A percentile compares a stretch with the other conserved stretches of the same genome.
These are phyloP conservation scores for Capronia epimyces DNA, from an alignment of 2,329 filamentous ascomycete genomes.

Conservation along the genomic window DNA sequence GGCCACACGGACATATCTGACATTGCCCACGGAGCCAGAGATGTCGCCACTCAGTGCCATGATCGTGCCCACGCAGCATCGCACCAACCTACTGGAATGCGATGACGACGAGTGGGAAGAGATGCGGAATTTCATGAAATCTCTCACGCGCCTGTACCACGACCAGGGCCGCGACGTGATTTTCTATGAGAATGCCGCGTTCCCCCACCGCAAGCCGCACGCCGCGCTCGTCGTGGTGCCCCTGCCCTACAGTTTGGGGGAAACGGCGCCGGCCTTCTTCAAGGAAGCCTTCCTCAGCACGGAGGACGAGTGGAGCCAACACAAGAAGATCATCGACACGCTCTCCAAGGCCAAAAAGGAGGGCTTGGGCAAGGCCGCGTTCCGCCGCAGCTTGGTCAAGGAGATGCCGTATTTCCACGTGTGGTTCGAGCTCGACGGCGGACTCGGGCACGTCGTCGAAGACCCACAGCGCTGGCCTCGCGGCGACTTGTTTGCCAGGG, in stretches of 20 bases:
- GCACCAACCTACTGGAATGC: slow-evolving; percentile 87
- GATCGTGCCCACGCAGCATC: slow-evolving; percentile 83
- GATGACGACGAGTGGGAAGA: slow-evolving; percentile 99
- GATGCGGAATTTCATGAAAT: slow-evolving; percentile 98
- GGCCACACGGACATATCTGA: slow-evolving; percentile 79
- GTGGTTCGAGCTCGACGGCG: slow-evolving; percentile 90
- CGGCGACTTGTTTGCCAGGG: slow-evolving; percentile 87
- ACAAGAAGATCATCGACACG: slow-evolving; percentile 91
- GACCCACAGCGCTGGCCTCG: slow-evolving; percentile 78
- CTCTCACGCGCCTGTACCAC: slow-evolving; percentile 86
- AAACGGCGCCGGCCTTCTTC: slow-evolving; percentile 90
- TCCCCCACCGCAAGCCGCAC: slow-evolving; percentile 70
- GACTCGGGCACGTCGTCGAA: slow-evolving; percentile 87
- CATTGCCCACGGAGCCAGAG: slow-evolving; percentile 83
- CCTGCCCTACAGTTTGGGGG: slow-evolving; percentile 83
- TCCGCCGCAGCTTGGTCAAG: slow-evolving; percentile 75
- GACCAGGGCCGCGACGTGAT: slow-evolving; percentile 85
- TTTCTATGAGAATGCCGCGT: slow-evolving; percentile 95
- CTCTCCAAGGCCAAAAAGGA: slow-evolving; percentile 53
- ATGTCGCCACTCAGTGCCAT: slow-evolving; percentile 75
- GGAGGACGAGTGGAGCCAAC: slow-evolving; percentile 93
- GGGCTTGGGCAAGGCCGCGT: slow-evolving; percentile 67
- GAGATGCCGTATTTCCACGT: slow-evolving; percentile 99
- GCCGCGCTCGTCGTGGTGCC: slow-evolving; percentile 82
- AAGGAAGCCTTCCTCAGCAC: slow-evolving; percentile 82